phyloP scores from a whole-genome alignment of 2,329 filamentous ascomycete species.

The Pseudocercospora crystallina region DNA sequence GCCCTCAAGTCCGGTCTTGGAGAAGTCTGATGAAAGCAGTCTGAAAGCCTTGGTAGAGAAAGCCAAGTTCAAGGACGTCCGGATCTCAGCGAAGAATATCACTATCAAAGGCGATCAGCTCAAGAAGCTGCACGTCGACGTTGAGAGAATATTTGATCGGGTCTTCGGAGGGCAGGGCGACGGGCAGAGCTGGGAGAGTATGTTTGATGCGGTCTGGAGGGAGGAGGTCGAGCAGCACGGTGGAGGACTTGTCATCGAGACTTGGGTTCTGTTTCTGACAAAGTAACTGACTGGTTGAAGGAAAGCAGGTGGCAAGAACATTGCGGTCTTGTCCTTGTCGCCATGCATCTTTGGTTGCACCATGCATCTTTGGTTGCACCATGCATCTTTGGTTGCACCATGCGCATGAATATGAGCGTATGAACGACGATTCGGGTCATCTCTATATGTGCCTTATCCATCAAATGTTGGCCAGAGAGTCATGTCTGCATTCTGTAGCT shows the following conservation, averaged over 20 bases:
- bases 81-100: slow-evolving; percentile 6
- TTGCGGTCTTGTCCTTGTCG: too few relatives aligned
- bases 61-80: slow-evolving; percentile 9
- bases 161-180: slow-evolving; percentile 6
- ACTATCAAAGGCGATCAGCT: slow-evolving; percentile 7
- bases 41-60: slow-evolving; percentile 1
- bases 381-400: too few relatives aligned
- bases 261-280: slow-evolving; percentile 13
- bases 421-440: too few relatives aligned
- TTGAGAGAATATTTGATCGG: slow-evolving; percentile 12
- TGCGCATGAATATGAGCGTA: too few relatives aligned
- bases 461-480: too few relatives aligned
- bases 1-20: too few relatives aligned
- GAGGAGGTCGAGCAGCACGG: slow-evolving; percentile 6
- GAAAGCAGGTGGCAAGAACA: too few relatives aligned
- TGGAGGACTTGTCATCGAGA: slow-evolving; percentile 7
- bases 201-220: slow-evolving; percentile 12
- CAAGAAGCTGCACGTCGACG: slow-evolving; percentile 2
- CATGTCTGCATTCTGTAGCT: too few relatives aligned
- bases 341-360: too few relatives aligned
- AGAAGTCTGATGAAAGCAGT: not conserved
- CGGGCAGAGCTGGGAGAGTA: slow-evolving; percentile 11
- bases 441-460: too few relatives aligned
- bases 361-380: too few relatives aligned
- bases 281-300: not conserved